Conservation (phyloP, 2,329 filamentous ascomycete species). For the Fusarium sp. region DNA sequence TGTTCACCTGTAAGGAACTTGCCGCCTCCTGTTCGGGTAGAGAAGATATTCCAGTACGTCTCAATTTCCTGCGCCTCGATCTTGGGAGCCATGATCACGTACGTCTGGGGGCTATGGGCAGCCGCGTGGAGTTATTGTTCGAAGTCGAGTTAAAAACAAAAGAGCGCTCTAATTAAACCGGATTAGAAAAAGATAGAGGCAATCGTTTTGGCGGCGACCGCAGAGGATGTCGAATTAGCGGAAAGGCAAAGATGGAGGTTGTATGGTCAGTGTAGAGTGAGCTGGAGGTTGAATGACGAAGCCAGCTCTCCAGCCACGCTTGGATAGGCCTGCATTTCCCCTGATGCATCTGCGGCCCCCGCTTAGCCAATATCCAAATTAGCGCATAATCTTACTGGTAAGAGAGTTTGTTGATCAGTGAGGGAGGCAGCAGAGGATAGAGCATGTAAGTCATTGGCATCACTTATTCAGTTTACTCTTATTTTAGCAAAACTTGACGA, state of each 20-base stretch:
- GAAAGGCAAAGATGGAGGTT: conserved; percentile 18
- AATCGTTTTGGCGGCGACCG: conserved; percentile 30
- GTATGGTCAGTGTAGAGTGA: conserved; percentile 11
- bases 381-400: conserved; percentile 37
- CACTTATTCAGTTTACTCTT: background rate
- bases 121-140: background rate
- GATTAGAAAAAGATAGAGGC: background rate
- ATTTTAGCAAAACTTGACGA: background rate
- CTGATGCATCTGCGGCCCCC: conserved; percentile 38
- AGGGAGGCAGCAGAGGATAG: background rate
- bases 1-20: conserved; percentile 70
- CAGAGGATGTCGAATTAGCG: conserved; percentile 12
- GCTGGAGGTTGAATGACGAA: conserved; percentile 45
- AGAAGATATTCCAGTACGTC: conserved; percentile 74
- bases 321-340: conserved; percentile 40
- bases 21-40: conserved; percentile 67
- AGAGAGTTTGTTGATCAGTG: background rate
- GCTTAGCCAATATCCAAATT: conserved; percentile 43
- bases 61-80: conserved; percentile 72
- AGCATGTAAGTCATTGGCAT: background rate
- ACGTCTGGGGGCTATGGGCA: conserved; percentile 8
- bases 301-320: conserved; percentile 44
- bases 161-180: background rate
- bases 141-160: background rate
- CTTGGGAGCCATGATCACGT: conserved; percentile 64